Evolutionary conservation across 2,329 filamentous ascomycete genomes (phyloP), one percentile per base, ranked within the genome.

Genomic region (Fusarium camptoceras): DNA sequence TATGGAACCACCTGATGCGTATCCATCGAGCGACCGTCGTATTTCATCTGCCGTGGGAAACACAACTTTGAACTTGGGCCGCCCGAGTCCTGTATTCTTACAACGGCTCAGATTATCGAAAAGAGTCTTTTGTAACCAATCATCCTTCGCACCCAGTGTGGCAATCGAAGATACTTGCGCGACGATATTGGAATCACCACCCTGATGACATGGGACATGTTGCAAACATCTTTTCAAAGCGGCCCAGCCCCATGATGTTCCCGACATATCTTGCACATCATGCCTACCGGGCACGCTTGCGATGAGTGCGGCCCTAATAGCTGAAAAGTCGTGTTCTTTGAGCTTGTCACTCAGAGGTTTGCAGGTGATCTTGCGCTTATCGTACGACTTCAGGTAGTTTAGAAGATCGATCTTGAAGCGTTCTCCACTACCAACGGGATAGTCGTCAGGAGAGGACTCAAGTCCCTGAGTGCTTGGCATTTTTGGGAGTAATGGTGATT

Each of bases 11-110:
- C 94, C 94, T 0, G 93, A 93, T 4, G 75, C 79, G 75, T 97
- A 97, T 8, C 94, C 94, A 74, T 94, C 91, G 0, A 97, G 78
- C 0, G 91, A 94, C 42, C 83, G 83, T 18, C 93, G 88, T 60
- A 97, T 92, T 76, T 97, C 93, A 55, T 92, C 86, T 0, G 91
- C 83, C 0, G 93, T 95, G 0, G 94, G 94, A 71, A 95, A 97
- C 7, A 97, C 86, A 39, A 97, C 84, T 51, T 89, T 91, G 79
- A 92, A 90, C 7, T 80, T 83, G 1, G 89, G 85, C 37, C 63
- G 68, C 22, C 12, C 46, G 27, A 46, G 60, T 58, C 42, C 53
- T 20, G 25, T 61, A 2, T 67, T 71, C 34, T 73, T 77, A 24
- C 77, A 83, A 30, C 69, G 72, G 2, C 78, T 76, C 5, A 90